Base-by-base conservation (phyloP, 129 eudicot genomes). In the Pulicaria dysenterica region DNA sequence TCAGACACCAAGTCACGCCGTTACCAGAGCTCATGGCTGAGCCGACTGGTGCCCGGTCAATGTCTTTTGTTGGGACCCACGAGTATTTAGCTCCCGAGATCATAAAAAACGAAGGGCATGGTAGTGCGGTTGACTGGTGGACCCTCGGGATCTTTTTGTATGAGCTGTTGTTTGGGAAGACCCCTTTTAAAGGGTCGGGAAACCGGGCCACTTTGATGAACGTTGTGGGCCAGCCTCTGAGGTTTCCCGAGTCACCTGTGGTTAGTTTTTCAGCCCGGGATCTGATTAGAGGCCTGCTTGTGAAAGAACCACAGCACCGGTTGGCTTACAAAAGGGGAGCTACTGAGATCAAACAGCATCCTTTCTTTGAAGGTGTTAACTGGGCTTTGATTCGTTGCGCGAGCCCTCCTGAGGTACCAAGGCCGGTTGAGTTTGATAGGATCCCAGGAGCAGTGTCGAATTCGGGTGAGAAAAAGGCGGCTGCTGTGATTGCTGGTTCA, bases 121-220 rank as follows among this genome's bases (percentile, higher is more conserved):
- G 98, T 0, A 92, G 98, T 56, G 96, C 98, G 0, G 98, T 92
- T 34, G 98, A 92, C 58, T 92, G 98, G 98, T 92, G 98, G 98
- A 89, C 98, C 0, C 78, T 89, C 0, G 98, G 98, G 58, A 92
- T 92, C 44, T 92, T 92, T 62, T 65, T 92, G 8, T 89, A 89
- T 7, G 98, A 92, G 65, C 37, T 92, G 10, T 48, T 92, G 75
- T 92, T 87, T 4, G 98, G 96, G 1, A 92, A 87, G 62, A 92
- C 98, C 0, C 98, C 98, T 8, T 92, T 92, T 63, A 92, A 92
- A 82, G 98, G 98, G 37, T 92, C 98, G 0, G 98, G 94, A 11
- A 92, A 92, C 68, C 82, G 95, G 41, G 91, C 91, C 1, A 92
- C 98, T 10, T 78, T 92, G 12, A 86, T 89, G 84, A 92, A 92